Evolutionary conservation across 371 early-diverging fungal genomes (phyloP).

Genomic region (Mucor saturninus): DNA sequence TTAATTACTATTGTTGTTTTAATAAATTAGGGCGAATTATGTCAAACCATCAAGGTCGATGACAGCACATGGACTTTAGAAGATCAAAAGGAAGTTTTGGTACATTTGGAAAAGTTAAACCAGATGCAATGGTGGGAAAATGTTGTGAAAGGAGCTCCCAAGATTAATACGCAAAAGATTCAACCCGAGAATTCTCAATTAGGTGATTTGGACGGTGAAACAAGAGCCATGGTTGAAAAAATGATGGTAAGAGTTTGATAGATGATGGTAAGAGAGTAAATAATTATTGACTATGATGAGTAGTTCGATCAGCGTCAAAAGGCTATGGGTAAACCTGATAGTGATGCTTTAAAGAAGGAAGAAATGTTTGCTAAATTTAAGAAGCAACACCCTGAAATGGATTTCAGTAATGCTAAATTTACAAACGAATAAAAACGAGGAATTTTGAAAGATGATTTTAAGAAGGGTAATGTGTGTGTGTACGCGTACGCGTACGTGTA

Average conservation of each 20-base stretch:
- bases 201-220: conserved; percentile 89
- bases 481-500: no score
- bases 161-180: conserved; percentile 89
- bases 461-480: no score
- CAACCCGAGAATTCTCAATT: conserved; percentile 91
- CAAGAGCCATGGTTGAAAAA: conserved; percentile 86
- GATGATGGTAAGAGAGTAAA: no score
- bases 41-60: conserved; percentile 73
- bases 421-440: conserved; percentile 14
- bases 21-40: conserved; percentile 68
- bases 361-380: conserved; percentile 83
- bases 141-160: conserved; percentile 81
- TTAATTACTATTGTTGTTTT: no score
- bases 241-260: conserved; percentile 66
- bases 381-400: conserved; percentile 60
- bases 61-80: conserved; percentile 88
- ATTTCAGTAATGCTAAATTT: conserved; percentile 48
- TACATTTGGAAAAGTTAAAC: conserved; percentile 88
- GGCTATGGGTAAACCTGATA: conserved; percentile 78
- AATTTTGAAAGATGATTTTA: no score
- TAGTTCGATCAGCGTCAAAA: conserved; percentile 94
- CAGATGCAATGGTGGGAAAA: conserved; percentile 92
- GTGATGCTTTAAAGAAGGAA: conserved; percentile 82
- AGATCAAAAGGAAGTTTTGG: conserved; percentile 71
- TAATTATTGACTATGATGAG: background rate